Percentiles rank a stretch among this genome's conserved stretches.
phyloP scores from a whole-genome alignment of 331 rosid species.

The Malus hybrid region DNA sequence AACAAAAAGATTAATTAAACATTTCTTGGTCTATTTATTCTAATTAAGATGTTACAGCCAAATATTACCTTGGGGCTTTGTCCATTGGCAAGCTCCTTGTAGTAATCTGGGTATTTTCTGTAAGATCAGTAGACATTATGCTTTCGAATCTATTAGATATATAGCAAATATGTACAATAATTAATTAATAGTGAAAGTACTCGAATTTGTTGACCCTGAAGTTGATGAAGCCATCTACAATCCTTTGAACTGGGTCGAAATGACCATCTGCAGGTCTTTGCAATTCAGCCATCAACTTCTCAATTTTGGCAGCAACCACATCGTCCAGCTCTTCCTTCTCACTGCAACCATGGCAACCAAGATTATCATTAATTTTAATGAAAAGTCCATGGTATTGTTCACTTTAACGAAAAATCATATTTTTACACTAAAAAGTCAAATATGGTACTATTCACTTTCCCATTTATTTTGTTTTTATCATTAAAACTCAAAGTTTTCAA shows the following conservation, averaged over 20 bases:
- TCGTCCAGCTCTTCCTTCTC: neutral
- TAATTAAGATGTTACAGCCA: neutral
- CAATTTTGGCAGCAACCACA: constrained; percentile 6
- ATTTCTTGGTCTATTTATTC: neutral
- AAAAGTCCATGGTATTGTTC: too few relatives aligned
- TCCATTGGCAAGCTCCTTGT: neutral
- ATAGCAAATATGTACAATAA: too few relatives aligned
- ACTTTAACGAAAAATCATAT: too few relatives aligned
- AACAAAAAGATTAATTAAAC: neutral
- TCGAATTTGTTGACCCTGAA: constrained; percentile 6
- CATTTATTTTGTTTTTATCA: too few relatives aligned
- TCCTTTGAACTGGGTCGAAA: neutral
- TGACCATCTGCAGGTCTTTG: neutral
- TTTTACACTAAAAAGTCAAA: too few relatives aligned
- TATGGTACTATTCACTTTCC: too few relatives aligned
- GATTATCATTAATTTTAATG: neutral
- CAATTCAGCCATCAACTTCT: neutral
- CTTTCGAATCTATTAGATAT: neutral
- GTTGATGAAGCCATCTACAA: constrained; percentile 4
- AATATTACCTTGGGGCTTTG: constrained; percentile 2
- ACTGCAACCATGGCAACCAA: neutral
- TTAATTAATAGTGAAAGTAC: neutral
- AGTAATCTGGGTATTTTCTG: neutral
- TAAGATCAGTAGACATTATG: neutral
- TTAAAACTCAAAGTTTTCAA: too few relatives aligned